These are phyloP conservation scores for Straminergon stramineum DNA, from an alignment of 225 moss, liverwort and hornwort species.

Conservation along the genomic window DNA sequence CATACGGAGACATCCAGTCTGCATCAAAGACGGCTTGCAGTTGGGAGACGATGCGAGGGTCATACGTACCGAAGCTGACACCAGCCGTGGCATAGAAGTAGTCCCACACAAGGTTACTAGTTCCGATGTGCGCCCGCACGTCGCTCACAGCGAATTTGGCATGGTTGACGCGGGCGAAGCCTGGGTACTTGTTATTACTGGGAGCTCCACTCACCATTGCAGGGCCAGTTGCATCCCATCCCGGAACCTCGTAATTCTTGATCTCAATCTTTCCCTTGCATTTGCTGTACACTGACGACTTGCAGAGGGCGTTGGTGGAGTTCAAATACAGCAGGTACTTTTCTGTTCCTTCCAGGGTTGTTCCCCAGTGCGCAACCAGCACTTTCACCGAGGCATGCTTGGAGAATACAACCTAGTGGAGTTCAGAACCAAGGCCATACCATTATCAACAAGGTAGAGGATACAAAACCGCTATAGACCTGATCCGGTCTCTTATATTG, in stretches of 20 bases:
- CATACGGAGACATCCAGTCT: constrained; percentile 35
- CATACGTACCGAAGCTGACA: constrained; percentile 51
- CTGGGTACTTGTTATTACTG: constrained; percentile 36
- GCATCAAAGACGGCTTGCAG: constrained; percentile 56
- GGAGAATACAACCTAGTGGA: constrained; percentile 39
- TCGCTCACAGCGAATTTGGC: constrained; percentile 64
- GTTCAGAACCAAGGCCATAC: not conserved
- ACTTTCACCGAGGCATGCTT: constrained; percentile 52
- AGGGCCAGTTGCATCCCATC: constrained; percentile 36
- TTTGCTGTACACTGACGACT: constrained; percentile 27
- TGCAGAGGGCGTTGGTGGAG: constrained; percentile 38
- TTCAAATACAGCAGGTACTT: constrained; percentile 36
- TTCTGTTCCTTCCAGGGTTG: constrained; percentile 20
- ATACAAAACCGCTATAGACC: not conserved
- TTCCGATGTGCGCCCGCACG: constrained; percentile 50
- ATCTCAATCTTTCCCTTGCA: constrained; percentile 49
- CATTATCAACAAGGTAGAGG: not conserved
- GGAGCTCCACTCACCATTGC: constrained; percentile 8
- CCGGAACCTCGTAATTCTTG: constrained; percentile 46
- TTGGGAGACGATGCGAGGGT: constrained; percentile 32
- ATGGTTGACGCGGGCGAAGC: constrained; percentile 51
- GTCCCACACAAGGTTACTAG: constrained; percentile 64
- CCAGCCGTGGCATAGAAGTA: constrained; percentile 58
- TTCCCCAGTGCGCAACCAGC: constrained; percentile 39
- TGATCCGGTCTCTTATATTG: not conserved